Conservation (phyloP, 2,329 filamentous ascomycete genomes). For the Paecilomyces niveus region DNA sequence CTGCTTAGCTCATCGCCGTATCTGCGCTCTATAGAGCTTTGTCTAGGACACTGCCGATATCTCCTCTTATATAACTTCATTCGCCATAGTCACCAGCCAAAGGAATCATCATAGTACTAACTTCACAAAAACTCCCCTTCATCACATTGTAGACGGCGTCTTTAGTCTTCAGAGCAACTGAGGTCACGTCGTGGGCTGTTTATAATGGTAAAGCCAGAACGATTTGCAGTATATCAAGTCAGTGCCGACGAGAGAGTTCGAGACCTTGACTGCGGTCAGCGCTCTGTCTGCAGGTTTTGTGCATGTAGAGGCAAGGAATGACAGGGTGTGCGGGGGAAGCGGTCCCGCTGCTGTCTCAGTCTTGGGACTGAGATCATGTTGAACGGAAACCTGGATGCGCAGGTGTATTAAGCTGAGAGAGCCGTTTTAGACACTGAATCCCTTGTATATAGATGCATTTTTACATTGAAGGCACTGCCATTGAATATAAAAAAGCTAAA, state of each 20-base stretch:
- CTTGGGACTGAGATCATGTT: not conserved
- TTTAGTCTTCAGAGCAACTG: constrained; percentile 12
- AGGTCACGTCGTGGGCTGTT: constrained; percentile 14
- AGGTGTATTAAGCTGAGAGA: not conserved
- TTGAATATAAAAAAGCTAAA: too few species aligned
- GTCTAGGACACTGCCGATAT: too few species aligned
- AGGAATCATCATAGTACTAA: too few species aligned
- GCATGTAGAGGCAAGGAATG: not conserved
- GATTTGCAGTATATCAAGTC: not conserved
- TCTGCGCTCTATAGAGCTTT: too few species aligned
- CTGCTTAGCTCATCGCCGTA: too few species aligned
- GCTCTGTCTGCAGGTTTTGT: not conserved
- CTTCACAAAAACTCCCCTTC: too few species aligned
- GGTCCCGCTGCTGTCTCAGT: not conserved
- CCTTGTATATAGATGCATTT: too few species aligned
- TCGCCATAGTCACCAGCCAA: too few species aligned
- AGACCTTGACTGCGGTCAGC: not conserved
- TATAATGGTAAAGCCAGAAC: not conserved
- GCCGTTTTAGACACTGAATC: not conserved
- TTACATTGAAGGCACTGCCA: not conserved
- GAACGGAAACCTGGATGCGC: not conserved
- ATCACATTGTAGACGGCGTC: too few species aligned
- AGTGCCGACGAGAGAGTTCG: not conserved
- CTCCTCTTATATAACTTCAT: too few species aligned
- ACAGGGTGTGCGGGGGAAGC: not conserved